Percentiles rank a stretch among this genome's conserved stretches.
Evolutionary conservation across 768 basidiomycete species (phyloP).

Genomic region (Hemileccinum rubropunctum): DNA sequence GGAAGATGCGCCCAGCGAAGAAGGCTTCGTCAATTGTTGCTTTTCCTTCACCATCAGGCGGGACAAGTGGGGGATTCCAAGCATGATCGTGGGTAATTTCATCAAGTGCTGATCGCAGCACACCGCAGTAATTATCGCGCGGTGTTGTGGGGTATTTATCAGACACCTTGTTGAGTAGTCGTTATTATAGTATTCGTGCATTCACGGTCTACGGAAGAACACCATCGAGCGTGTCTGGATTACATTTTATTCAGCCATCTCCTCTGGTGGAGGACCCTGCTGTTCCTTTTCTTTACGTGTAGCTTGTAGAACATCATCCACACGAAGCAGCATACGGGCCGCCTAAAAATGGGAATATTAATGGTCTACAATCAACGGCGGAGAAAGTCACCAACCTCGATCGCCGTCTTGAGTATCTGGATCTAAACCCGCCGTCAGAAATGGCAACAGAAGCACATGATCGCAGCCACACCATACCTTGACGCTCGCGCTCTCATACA

Average conservation of each 20-base stretch:
- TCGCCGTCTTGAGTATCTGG: slow-evolving; percentile 95
- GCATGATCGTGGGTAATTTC: slow-evolving; percentile 89
- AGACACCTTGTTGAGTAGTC: slow-evolving; percentile 3
- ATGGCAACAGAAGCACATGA: background rate
- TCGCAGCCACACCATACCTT: slow-evolving; percentile 50
- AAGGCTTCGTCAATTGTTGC: slow-evolving; percentile 81
- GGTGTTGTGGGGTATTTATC: slow-evolving; percentile 4
- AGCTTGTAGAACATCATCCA: slow-evolving; percentile 94
- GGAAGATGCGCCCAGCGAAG: slow-evolving; percentile 46
- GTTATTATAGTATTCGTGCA: slow-evolving; percentile 15
- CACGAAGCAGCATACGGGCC: slow-evolving; percentile 85
- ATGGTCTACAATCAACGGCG: background rate
- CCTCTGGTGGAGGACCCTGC: slow-evolving; percentile 50
- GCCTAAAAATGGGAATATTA: slow-evolving; percentile 44
- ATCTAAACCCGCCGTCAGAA: slow-evolving; percentile 45
- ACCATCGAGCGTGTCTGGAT: background rate
- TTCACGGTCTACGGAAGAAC: background rate
- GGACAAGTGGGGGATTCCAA: slow-evolving; percentile 84
- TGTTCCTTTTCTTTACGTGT: slow-evolving; percentile 64
- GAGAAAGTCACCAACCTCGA: slow-evolving; percentile 57
- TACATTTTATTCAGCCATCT: slow-evolving; percentile 39
- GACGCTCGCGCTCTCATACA: slow-evolving; percentile 95
- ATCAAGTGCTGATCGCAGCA: slow-evolving; percentile 53
- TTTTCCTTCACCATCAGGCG: slow-evolving; percentile 89
- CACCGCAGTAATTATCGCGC: too few relatives aligned